These are phyloP conservation scores for Ilex aquifolium DNA, from an alignment of 257 asterid species.

Conservation along the genomic window DNA sequence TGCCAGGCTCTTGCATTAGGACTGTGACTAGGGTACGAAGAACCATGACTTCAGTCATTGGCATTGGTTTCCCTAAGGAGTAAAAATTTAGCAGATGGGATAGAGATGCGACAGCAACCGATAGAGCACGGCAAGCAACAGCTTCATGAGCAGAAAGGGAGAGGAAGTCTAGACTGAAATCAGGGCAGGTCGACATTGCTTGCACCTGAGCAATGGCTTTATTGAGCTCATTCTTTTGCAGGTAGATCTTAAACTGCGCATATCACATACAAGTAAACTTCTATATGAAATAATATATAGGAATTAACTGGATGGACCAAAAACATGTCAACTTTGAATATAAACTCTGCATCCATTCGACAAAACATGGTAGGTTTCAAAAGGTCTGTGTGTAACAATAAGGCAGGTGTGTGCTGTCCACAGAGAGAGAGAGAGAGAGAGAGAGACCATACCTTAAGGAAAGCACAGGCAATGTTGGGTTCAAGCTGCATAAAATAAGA, in stretches of 20 bases:
- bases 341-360: no score
- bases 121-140: slow-evolving; percentile 62
- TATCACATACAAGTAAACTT: not conserved
- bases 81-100: slow-evolving; percentile 61
- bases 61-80: slow-evolving; percentile 63
- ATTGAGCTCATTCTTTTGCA: slow-evolving; percentile 60
- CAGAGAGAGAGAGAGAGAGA: no score
- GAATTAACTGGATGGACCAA: no score
- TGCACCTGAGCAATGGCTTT: slow-evolving; percentile 77
- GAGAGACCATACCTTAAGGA: slow-evolving; percentile 63
- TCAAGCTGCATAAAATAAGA: slow-evolving; percentile 69
- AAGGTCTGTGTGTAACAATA: no score
- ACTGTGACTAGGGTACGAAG: slow-evolving; percentile 73
- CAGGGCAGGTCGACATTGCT: slow-evolving; percentile 88
- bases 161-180: slow-evolving; percentile 86
- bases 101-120: slow-evolving; percentile 74
- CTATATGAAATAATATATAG: no score
- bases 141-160: slow-evolving; percentile 95
- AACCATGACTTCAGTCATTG: slow-evolving; percentile 66
- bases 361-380: no score
- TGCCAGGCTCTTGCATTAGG: slow-evolving; percentile 53
- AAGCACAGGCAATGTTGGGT: slow-evolving; percentile 77
- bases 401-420: no score
- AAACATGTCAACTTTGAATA: no score
- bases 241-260: slow-evolving; percentile 83